These are phyloP conservation scores for Cercospora sp. DNA, from an alignment of 2,329 filamentous ascomycete genomes.

Conservation along the genomic window DNA sequence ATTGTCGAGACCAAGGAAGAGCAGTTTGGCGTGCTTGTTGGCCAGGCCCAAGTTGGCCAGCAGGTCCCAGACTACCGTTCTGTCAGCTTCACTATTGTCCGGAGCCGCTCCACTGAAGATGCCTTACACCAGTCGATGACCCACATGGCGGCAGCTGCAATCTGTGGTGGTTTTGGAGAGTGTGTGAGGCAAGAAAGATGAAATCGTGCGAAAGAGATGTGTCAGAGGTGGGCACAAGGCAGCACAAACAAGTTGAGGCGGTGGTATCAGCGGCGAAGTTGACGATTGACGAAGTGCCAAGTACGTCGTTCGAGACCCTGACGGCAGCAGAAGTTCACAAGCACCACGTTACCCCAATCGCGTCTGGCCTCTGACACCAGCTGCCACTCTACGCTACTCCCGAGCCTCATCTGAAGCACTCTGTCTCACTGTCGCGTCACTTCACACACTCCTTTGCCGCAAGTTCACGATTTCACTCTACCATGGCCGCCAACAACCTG, in stretches of 20 bases:
- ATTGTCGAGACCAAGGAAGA: constrained; percentile 92
- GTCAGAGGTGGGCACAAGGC: neutral
- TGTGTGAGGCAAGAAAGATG: neutral
- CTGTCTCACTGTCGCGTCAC: neutral
- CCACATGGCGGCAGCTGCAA: constrained; percentile 63
- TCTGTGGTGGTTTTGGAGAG: neutral
- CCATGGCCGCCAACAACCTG: constrained; percentile 29
- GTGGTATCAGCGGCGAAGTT: neutral
- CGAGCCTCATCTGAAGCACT: constrained; percentile 1
- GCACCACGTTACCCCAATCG: constrained; percentile 5
- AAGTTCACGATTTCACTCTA: neutral
- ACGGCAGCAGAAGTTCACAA: neutral
- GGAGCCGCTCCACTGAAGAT: neutral
- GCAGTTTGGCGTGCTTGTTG: constrained; percentile 94
- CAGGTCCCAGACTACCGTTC: constrained; percentile 74
- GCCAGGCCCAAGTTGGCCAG: constrained; percentile 82
- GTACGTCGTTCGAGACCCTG: constrained; percentile 4
- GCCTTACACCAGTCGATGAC: constrained; percentile 89
- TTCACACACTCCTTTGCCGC: constrained; percentile 8
- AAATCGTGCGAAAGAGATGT: neutral
- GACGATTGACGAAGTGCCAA: constrained; percentile 5
- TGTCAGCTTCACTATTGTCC: constrained; percentile 19
- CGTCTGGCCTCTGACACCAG: neutral
- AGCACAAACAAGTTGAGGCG: neutral
- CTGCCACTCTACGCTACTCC: neutral